Percentiles rank a stretch among this genome's conserved stretches.
phyloP scores from a whole-genome alignment of 257 asterid species.

The Penstemon eatonii region DNA sequence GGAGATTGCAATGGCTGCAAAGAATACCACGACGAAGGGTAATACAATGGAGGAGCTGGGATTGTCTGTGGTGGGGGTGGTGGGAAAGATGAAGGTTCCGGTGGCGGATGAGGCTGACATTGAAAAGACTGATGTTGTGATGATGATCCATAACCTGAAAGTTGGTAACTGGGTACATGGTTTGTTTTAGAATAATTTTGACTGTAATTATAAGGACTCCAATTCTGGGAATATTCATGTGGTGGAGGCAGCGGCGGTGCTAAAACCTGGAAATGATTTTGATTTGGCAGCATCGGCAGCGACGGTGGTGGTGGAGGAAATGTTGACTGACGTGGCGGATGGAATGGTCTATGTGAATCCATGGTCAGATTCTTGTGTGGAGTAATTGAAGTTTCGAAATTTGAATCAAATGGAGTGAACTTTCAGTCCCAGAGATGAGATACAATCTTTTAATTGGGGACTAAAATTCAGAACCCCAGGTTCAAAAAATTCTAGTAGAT shows the following conservation, averaged over 20 bases:
- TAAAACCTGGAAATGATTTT: conserved; percentile 50
- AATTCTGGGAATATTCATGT: conserved; percentile 43
- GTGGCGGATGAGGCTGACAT: conserved; percentile 71
- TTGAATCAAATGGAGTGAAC: conserved; percentile 21
- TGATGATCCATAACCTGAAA: conserved; percentile 44
- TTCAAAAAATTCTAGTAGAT: conserved; percentile 20
- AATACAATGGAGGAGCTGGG: conserved; percentile 51
- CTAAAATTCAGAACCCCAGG: conserved; percentile 3
- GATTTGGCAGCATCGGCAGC: conserved; percentile 65
- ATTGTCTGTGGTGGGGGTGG: conserved; percentile 59
- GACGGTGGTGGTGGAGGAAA: conserved; percentile 56
- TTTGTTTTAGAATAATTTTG: conserved; percentile 54
- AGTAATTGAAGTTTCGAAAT: background rate
- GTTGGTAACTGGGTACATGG: conserved; percentile 48
- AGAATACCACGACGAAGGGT: conserved; percentile 46
- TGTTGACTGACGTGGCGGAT: conserved; percentile 59
- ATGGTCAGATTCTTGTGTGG: conserved; percentile 31
- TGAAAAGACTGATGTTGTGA: conserved; percentile 50
- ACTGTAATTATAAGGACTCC: conserved; percentile 45
- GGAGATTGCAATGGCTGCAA: conserved; percentile 55
- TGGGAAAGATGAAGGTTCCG: conserved; percentile 62
- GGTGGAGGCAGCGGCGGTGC: conserved; percentile 46
- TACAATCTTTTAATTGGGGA: conserved; percentile 19
- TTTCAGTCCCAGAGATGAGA: conserved; percentile 13
- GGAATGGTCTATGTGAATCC: conserved; percentile 95